Conservation (phyloP, 176 grass and related monocot species). For the Carex littledalei region DNA sequence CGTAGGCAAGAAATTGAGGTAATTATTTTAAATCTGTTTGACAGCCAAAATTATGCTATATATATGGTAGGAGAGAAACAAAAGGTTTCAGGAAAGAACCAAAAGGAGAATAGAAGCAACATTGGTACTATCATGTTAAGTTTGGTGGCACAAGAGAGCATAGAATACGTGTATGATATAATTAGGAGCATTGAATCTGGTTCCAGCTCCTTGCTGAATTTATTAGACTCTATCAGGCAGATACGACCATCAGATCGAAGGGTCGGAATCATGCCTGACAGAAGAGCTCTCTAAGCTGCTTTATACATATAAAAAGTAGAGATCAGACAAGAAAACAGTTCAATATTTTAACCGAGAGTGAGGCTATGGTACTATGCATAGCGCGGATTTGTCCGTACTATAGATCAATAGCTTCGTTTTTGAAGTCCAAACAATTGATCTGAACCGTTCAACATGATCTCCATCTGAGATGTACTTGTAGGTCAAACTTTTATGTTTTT, state of each 20-base stretch:
- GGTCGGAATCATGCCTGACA: background rate
- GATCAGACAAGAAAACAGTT: background rate
- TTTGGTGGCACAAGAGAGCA: background rate
- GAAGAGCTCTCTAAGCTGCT: background rate
- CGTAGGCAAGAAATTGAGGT: slow-evolving; percentile 69
- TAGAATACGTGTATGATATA: background rate
- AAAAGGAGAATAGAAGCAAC: background rate
- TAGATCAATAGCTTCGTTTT: no score
- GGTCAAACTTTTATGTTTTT: no score
- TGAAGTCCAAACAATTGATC: no score
- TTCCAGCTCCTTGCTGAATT: background rate
- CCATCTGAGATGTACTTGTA: no score
- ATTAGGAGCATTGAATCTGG: background rate
- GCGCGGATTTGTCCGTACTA: no score
- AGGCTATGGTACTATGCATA: no score
- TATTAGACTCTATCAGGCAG: background rate
- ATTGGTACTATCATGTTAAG: background rate
- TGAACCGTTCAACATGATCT: no score
- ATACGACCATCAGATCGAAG: background rate
- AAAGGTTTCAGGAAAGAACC: background rate
- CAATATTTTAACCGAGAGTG: background rate
- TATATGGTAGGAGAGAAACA: background rate
- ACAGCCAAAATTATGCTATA: background rate
- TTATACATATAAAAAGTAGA: background rate
- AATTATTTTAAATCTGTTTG: slow-evolving; percentile 15